These are phyloP conservation scores for Boletus fagicola DNA, from an alignment of 768 basidiomycete species.

Conservation along the genomic window DNA sequence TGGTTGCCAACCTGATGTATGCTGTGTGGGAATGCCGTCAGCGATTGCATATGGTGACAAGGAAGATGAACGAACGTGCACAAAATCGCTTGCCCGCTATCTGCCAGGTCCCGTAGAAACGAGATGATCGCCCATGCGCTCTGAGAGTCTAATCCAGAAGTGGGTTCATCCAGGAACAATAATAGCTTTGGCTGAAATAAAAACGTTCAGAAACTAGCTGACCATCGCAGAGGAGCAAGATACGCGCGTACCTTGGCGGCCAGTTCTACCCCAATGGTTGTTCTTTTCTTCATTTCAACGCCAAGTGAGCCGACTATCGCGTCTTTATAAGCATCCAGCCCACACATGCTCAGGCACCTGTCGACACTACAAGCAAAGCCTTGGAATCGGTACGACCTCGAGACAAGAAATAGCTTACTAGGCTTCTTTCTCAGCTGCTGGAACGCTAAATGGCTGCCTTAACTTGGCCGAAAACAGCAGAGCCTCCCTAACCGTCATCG, in stretches of 20 bases:
- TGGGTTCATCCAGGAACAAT: conserved; percentile 88
- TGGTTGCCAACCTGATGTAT: conserved; percentile 38
- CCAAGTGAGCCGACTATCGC: conserved; percentile 67
- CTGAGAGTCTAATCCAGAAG: conserved; percentile 83
- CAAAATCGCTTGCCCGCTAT: conserved; percentile 84
- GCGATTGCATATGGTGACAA: background rate
- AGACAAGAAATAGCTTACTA: conserved; percentile 49
- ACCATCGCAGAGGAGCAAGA: too few species aligned
- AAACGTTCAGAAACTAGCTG: background rate
- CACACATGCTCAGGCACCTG: conserved; percentile 58
- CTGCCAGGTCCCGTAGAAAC: conserved; percentile 73
- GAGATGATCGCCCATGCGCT: conserved; percentile 80
- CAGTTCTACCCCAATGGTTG: conserved; percentile 85
- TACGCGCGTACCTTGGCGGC: conserved; percentile 57
- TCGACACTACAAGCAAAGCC: conserved; percentile 43
- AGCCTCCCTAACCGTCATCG: conserved; percentile 77
- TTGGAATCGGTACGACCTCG: background rate
- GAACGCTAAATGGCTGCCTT: conserved; percentile 67
- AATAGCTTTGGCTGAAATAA: conserved; percentile 62
- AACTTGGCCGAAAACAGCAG: conserved; percentile 76
- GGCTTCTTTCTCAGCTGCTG: conserved; percentile 69
- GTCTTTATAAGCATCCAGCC: conserved; percentile 61
- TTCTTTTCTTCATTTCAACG: conserved; percentile 74
- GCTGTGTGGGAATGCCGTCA: conserved; percentile 19
- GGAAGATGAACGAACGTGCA: conserved; percentile 61